Evolutionary conservation across 176 grass and related monocot species (phyloP).

Genomic region (Oryza glumipatula): DNA sequence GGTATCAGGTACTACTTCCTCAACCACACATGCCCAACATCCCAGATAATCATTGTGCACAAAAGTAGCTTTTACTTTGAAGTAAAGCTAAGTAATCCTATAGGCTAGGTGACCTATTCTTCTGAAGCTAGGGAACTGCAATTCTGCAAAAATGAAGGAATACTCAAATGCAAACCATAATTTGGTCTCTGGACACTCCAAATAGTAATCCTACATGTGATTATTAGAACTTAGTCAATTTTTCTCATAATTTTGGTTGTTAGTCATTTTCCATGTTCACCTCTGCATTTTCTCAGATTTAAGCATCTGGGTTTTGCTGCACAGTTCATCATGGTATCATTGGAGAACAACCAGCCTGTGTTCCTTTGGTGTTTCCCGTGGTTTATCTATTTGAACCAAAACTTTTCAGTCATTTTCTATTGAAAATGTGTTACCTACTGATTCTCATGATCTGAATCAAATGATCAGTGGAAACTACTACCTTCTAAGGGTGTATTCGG

Average conservation of each 20-base stretch:
- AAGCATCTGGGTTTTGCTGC: background rate
- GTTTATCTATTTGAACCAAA: background rate
- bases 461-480: slow-evolving; percentile 32
- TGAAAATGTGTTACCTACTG: background rate
- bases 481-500: background rate
- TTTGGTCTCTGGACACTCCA: background rate
- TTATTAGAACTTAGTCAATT: background rate
- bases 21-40: slow-evolving; percentile 39
- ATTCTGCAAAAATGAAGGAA: slow-evolving; percentile 2
- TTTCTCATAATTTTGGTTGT: background rate
- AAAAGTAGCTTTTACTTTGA: slow-evolving; percentile 50
- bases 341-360: background rate
- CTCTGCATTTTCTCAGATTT: background rate
- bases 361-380: background rate
- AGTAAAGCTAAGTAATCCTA: slow-evolving; percentile 36
- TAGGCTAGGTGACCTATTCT: slow-evolving; percentile 12
- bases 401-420: background rate
- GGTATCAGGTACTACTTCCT: slow-evolving; percentile 41
- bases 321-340: background rate
- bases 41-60: slow-evolving; percentile 39
- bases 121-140: background rate
- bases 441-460: slow-evolving; percentile 24
- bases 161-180: background rate
- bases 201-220: background rate
- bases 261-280: background rate